Evolutionary conservation across 2,329 filamentous ascomycete genomes (phyloP), one percentile per base, ranked within the genome.

Genomic region (Lasiodiplodia theobromae): DNA sequence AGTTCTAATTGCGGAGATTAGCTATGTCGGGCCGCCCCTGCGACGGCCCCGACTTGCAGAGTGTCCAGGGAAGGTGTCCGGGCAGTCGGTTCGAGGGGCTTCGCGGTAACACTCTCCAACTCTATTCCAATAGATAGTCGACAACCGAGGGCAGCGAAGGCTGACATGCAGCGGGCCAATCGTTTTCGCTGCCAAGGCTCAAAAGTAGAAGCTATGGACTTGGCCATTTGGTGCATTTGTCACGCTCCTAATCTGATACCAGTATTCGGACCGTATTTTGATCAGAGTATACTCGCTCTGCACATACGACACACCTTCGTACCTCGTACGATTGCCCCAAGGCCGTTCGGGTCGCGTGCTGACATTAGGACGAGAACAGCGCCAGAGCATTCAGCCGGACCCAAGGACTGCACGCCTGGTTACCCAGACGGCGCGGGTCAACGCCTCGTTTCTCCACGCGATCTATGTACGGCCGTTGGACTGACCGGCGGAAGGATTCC

Each of bases 1-100:
- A 82, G 69, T 71, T 75, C 69, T 80, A 73, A 78, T 69, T 34
- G 53, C 58, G 65, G 52, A 28, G 52, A 58, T 58, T 58, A 69
- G 16, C 28, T 28, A 25, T 47, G 16, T n/a, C 12, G 28, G 37
- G 63, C 38, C 14, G 34, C 38, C 25, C 28, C 14, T 54, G 51
- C 34, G 63, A 66, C 44, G 31, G 49, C 34, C 37, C 34, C 54
- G 31, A 14, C 16, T 31, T 49, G 58, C 58, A 63, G 40, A 37
- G 58, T 38, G 34, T 49, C 58, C 7, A 62, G 21, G 18, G 25
- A 34, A 11, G 58, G 28, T 25, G 18, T 16, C 40, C 23, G 31
- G 44, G 23, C 25, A 34, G 44, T 44, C 28, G 60, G 60, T 40
- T 52, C n/a, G 25, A 31, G 25, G 12, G 18, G 10, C 34, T 47